These are phyloP conservation scores for Taiozyma sp. DNA, from an alignment of 1,139 yeast genomes.

Conservation along the genomic window DNA sequence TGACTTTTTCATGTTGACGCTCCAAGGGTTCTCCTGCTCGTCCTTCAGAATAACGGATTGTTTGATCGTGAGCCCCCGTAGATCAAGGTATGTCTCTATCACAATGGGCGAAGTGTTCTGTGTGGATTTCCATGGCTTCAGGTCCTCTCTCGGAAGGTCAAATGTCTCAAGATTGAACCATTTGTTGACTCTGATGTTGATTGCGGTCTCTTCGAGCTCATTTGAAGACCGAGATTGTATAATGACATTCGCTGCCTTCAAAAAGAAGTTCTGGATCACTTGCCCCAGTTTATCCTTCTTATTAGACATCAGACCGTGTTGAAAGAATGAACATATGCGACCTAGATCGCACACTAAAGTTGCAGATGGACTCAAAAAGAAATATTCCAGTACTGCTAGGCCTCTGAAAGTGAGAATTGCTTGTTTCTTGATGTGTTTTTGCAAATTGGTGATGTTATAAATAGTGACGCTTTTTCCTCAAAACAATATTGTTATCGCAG, in stretches of 20 bases:
- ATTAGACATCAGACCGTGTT: conserved; percentile 12
- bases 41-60: conserved; percentile 65
- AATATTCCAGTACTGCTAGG: not conserved
- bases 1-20: conserved; percentile 54
- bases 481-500: not conserved
- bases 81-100: conserved; percentile 77
- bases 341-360: not conserved
- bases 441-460: not conserved
- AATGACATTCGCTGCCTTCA: conserved; percentile 64
- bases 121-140: conserved; percentile 51
- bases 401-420: not conserved
- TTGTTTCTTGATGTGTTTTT: not conserved
- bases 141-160: conserved; percentile 48
- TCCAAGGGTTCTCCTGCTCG: conserved; percentile 41
- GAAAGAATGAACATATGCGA: not conserved
- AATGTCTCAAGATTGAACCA: conserved; percentile 70
- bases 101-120: conserved; percentile 53
- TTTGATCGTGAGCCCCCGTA: conserved; percentile 52
- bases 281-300: conserved; percentile 30
- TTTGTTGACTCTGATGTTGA: conserved; percentile 34
- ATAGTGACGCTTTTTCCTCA: not conserved
- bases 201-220: conserved; percentile 13
- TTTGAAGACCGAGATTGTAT: conserved; percentile 32
- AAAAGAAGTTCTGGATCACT: conserved; percentile 55
- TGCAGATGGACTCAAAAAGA: not conserved